Evolutionary conservation across 1,284 basidiomycete genomes (phyloP), one percentile per base, ranked within the genome.

Genomic region (Heterobasidion annosum): DNA sequence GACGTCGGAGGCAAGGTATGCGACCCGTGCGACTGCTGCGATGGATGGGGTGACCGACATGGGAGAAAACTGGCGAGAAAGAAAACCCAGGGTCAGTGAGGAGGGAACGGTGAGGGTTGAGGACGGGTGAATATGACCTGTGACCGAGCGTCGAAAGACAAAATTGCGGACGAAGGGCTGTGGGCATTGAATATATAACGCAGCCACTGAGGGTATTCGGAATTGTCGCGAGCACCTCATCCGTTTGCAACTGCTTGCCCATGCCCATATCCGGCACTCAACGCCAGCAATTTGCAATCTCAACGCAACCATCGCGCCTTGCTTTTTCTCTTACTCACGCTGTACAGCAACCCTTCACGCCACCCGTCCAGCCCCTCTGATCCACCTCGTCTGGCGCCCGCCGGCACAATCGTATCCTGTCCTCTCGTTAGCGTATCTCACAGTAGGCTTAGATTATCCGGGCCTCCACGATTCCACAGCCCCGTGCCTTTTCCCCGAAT

Each of bases 1-100:
- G 50, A 78, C 69, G 64, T 88, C 85, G 9, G 88, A 88, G 33
- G 82, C 73, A 40, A 87, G 70, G 67, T 77, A 83, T 15, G 84
- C 85, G 58, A 91, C 76, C 34, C 85, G 81, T 51, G 83, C 76
- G 51, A 90, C 87, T 2, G 76, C 62, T 8, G 63, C 56, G 48
- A 69, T 58, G 1, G 74, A 61, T 19, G 62, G 59, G 60, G 70
- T 70, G 16, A 53, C 12, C 33, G 48, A 25, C 51, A 53, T 48
- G 48, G 52, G 12, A 16, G 35, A 15, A 12, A 37, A 34, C 50
- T 51, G 25, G 1, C 32, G 5, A 25, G 18, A 16, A 12, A 18
- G 34, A 34, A 12, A 37, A 19, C 25, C n/a, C 35, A 40, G 7
- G n/a, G n/a, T 40, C 25, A 25, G 37, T 40, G 37, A 10, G n/a